Base-by-base conservation (phyloP, 169 alveolate species). In the Eimeria acervulina region DNA sequence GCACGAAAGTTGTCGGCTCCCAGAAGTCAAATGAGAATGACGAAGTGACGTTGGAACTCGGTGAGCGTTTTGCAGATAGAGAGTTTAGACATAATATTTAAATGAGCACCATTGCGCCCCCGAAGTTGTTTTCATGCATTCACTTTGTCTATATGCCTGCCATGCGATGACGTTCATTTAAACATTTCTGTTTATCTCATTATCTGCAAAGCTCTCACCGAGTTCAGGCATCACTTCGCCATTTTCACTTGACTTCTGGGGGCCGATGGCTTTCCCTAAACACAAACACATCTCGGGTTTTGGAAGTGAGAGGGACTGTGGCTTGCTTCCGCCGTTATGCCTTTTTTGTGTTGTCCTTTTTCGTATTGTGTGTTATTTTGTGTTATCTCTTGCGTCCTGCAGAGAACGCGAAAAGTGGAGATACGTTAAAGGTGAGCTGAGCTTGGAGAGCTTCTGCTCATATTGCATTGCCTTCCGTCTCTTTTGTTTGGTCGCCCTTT, bases 11-110 rank as follows among this genome's bases (percentile, higher is more conserved):
- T 55, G 90, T 85, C 23, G 96, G 97, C 19, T 97, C 90, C 17
- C 99, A 28, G 98, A 98, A 80, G 99, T 98, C 59, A 95, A n/a
- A 96, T 33, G 99, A 98, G 95, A 13, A 96, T 38, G 99, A 98
- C 74, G 97, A 96, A n/a, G 98, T 97, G 42, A 88, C 95, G 17
- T 85, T 95, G 28, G 63, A 93, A 89, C 47, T 84, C 68, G 91
- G 97, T 97, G 44, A 97, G 97, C 59, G 13, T n/a, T 31, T 12
- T 33, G 42, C 42, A 2, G n/a, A n/a, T 19, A 23, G 15, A 55
- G 15, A 8, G 76, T 28, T 63, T 63, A n/a, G 21, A 28, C 31
- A 83, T 23, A n/a, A n/a, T n/a, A n/a, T n/a, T n/a, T n/a, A n/a
- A n/a, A n/a, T n/a, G n/a, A n/a, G n/a, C n/a, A n/a, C n/a, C n/a